Conservation (phyloP, 441 rosid genomes). For the Biscutella auriculata region DNA sequence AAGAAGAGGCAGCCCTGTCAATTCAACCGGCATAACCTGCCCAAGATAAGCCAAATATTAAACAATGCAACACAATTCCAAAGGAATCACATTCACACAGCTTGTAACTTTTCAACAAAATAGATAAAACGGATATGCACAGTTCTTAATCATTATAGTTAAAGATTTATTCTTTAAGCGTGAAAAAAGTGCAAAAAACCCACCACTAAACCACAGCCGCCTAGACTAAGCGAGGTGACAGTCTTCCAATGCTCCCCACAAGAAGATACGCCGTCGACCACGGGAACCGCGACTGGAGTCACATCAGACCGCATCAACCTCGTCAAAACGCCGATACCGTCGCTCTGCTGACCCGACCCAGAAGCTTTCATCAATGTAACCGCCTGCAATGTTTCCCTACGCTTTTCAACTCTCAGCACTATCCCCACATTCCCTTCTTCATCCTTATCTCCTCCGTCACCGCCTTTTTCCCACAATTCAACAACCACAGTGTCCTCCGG, state of each 20-base stretch:
- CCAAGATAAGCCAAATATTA: too few relatives aligned
- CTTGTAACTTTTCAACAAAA: too few relatives aligned
- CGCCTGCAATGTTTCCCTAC: constrained; percentile 65
- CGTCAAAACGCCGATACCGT: constrained; percentile 63
- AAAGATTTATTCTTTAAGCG: not conserved
- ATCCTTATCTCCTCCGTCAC: too few relatives aligned
- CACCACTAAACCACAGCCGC: constrained; percentile 66
- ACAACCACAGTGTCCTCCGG: constrained; percentile 71
- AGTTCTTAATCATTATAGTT: not conserved
- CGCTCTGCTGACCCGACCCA: constrained; percentile 80
- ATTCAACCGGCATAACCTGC: constrained; percentile 76
- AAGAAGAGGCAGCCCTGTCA: constrained; percentile 64
- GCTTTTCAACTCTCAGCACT: constrained; percentile 64
- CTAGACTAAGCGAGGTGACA: constrained; percentile 58
- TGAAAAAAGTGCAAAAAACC: not conserved
- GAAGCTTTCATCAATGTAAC: constrained; percentile 47
- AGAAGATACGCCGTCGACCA: constrained; percentile 22
- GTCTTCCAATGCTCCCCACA: constrained; percentile 78
- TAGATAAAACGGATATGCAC: too few relatives aligned
- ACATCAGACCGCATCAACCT: constrained; percentile 56
- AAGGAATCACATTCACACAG: too few relatives aligned
- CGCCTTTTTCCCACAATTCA: constrained; percentile 31
- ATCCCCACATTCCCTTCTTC: constrained; percentile 39
- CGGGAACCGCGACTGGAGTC: constrained; percentile 28
- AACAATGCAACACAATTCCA: too few relatives aligned